Percentiles rank a stretch among this genome's conserved stretches.
phyloP scores from a whole-genome alignment of 2,329 filamentous ascomycete species.

The Dothideomycetidae sp. region DNA sequence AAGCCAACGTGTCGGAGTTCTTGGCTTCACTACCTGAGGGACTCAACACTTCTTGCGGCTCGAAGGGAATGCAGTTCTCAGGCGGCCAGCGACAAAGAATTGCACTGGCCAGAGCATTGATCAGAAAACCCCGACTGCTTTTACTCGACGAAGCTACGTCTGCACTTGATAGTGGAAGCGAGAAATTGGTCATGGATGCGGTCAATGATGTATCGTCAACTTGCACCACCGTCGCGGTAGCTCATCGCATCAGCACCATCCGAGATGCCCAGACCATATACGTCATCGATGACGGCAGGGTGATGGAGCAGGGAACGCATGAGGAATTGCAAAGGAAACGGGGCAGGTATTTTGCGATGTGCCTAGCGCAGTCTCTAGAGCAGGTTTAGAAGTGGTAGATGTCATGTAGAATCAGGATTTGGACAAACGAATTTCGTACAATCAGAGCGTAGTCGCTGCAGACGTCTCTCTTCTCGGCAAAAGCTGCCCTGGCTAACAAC shows the following conservation, averaged over 20 bases:
- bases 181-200: slow-evolving; percentile 52
- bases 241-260: slow-evolving; percentile 28
- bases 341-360: slow-evolving; percentile 32
- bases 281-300: slow-evolving; percentile 25
- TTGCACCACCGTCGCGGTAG: slow-evolving; percentile 29
- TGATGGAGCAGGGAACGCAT: slow-evolving; percentile 28
- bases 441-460: no score
- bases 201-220: slow-evolving; percentile 41
- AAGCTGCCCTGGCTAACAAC: no score
- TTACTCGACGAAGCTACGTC: slow-evolving; percentile 47
- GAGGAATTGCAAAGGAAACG: slow-evolving; percentile 24
- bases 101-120: slow-evolving; percentile 40
- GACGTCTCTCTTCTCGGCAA: no score
- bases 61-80: slow-evolving; percentile 35
- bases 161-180: slow-evolving; percentile 50
- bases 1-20: slow-evolving; percentile 41
- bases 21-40: slow-evolving; percentile 39
- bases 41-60: slow-evolving; percentile 34
- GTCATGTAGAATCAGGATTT: no score
- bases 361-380: slow-evolving; percentile 29
- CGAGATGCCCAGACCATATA: slow-evolving; percentile 27
- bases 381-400: slow-evolving; percentile 12
- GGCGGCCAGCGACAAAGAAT: slow-evolving; percentile 45
- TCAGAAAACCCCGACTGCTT: slow-evolving; percentile 38
- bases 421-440: no score